Base-by-base conservation (phyloP, 2,329 filamentous ascomycete genomes). In the Conoideocrella luteorostrata region DNA sequence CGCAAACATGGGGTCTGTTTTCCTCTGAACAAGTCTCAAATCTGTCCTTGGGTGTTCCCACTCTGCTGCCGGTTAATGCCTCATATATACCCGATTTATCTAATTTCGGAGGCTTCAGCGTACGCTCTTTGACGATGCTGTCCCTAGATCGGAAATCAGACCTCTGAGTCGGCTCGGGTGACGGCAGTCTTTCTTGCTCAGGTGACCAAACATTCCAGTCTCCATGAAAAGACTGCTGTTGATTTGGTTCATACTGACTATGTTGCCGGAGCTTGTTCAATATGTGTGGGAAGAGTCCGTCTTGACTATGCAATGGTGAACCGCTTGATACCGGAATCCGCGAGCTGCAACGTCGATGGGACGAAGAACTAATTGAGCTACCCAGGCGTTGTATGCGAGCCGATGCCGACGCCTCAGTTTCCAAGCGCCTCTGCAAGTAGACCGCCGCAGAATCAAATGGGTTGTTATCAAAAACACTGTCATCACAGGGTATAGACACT, bases 21-120 rank as follows among this genome's bases (percentile, higher is more conserved):
- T 64, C 62, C 42, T 65, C 62, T 5, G 61, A 64, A 36, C 62
- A 64, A 7, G 50, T 53, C 12, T 44, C 40, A 9, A 50, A 45
- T 32, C 47, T 47, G n/a, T 47, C 38, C 11, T 42, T 46, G 18
- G 37, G 37, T 7, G 33, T 34, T 1, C 44, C 34, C 13, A 48
- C 42, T 22, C 48, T 54, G 15, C 52, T 50, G 12, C 50, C 52
- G 3, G 52, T 52, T 45, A 59, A 50, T 3, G 53, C 53, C 23
- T 57, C 53, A 15, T 57, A 52, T 26, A 57, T 56, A 7, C 52
- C 50, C 23, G 44, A 41, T 9, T 6, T 45, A 34, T 58, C 52
- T 7, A 43, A 38, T 20, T 22, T 49, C 1, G 50, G 53, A 30
- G 50, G 47, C 7, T 52, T 49, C 7, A 48, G 47, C 2, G 47